Evolutionary conservation across 2,329 filamentous ascomycete genomes (phyloP), one percentile per base, ranked within the genome.

Genomic region (Paecilomyces formosus): DNA sequence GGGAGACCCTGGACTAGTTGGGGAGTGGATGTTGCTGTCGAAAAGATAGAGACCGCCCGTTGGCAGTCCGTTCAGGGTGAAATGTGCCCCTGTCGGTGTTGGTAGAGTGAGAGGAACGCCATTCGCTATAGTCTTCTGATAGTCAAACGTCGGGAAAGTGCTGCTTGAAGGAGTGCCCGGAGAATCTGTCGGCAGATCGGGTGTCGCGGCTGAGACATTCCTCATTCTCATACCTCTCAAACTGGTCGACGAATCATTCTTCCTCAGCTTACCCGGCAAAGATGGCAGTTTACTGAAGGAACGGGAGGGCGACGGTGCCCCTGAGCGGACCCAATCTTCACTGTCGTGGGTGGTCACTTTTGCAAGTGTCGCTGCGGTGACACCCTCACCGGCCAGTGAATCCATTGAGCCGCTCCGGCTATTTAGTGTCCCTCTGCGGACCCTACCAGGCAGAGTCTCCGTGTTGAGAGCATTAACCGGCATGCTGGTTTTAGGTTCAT

Each of bases 41-140:
- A 97, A 95, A 1, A 97, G 79, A 68, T 91, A 87, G 58, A 93
- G 78, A 5, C 88, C 90, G 24, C 87, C 87, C 4, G 83, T 79
- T 45, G 81, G 82, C 31, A 86, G 76, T 15, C 82, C 80, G 65
- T 81, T 78, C 7, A 77, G 71, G 9, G 82, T 82, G 58, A 82
- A 89, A 1, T 84, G 81, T 9, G 85, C 78, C 0, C 82, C 81
- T 39, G 86, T 81, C 12, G 89, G 87, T 1, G 88, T 90, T 9
- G 89, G 87, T 24, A 90, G 70, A 1, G 84, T 77, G 7, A 89
- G 85, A 54, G 89, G 72, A 35, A 64, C 60, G 56, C 82, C 76
- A 66, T 82, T 74, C 62, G 84, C 74, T 55, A 81, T 71, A 53
- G 74, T 76, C 63, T 76, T 76, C 45, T 74, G 73, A 22, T 67